Conservation (phyloP, 768 basidiomycete species). For the Asterophora parasitica region DNA sequence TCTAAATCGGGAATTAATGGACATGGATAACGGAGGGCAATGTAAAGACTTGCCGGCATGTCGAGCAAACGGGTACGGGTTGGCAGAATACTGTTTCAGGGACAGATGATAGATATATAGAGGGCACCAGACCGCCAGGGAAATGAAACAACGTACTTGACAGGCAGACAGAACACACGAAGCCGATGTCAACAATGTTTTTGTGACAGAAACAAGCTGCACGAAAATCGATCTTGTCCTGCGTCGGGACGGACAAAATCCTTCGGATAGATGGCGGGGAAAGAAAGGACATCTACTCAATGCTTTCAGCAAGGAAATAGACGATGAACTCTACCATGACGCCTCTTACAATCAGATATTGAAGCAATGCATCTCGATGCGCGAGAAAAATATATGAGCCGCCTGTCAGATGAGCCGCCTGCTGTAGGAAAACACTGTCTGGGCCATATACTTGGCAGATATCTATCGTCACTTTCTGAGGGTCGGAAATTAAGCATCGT, state of each 20-base stretch:
- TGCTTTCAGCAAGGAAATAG: slow-evolving; percentile 1
- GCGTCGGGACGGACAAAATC: slow-evolving; percentile 79
- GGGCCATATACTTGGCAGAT: slow-evolving; percentile 88
- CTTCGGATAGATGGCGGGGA: slow-evolving; percentile 59
- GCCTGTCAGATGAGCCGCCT: slow-evolving; percentile 92
- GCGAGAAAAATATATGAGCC: slow-evolving; percentile 89
- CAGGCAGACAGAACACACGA: slow-evolving; percentile 97
- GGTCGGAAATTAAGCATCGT: neutral
- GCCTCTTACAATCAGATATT: slow-evolving; percentile 69
- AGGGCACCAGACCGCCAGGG: neutral
- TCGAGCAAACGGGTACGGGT: slow-evolving; percentile 89
- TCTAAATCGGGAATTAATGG: slow-evolving; percentile 32
- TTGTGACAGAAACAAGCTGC: slow-evolving; percentile 99
- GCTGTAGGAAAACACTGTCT: slow-evolving; percentile 94
- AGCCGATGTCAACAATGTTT: slow-evolving; percentile 92
- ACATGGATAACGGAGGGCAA: neutral
- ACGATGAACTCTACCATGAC: slow-evolving; percentile 5
- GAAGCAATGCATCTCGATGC: slow-evolving; percentile 80
- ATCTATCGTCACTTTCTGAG: slow-evolving; percentile 93
- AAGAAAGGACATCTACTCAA: slow-evolving; percentile 71
- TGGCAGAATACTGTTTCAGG: slow-evolving; percentile 79
- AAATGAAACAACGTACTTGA: slow-evolving; percentile 62
- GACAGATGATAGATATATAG: neutral
- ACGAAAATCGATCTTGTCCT: slow-evolving; percentile 94
- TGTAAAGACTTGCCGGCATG: slow-evolving; percentile 68